Evolutionary conservation across 768 basidiomycete genomes (phyloP).

Genomic region (Termitomyces sp.): DNA sequence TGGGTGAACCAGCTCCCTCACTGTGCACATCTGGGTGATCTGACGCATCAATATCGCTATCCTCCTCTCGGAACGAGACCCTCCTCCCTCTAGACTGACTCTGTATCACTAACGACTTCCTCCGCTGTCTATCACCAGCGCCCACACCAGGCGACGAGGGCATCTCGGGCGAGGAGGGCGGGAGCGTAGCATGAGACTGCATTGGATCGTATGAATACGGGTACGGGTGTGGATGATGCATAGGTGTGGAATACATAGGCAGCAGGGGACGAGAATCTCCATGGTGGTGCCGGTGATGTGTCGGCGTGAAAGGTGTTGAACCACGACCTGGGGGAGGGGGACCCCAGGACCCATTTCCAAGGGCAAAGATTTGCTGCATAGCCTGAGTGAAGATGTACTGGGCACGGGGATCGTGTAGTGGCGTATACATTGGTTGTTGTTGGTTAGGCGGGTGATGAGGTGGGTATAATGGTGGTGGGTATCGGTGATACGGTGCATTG

Average conservation of each 20-base stretch:
- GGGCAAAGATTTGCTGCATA: conserved; percentile 39
- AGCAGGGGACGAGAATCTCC: conserved; percentile 8
- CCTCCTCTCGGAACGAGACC: conserved; percentile 51
- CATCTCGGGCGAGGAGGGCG: conserved; percentile 47
- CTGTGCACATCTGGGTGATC: conserved; percentile 1
- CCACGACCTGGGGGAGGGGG: conserved; percentile 17
- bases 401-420: conserved; percentile 36
- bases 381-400: conserved; percentile 40
- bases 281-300: conserved; percentile 24
- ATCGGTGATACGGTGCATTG: conserved; percentile 12
- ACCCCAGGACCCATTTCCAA: conserved; percentile 20
- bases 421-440: conserved; percentile 24
- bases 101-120: conserved; percentile 38
- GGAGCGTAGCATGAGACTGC: conserved; percentile 43
- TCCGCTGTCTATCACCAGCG: conserved; percentile 18
- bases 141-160: conserved; percentile 32
- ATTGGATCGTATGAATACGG: conserved; percentile 40
- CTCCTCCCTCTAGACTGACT: conserved; percentile 53
- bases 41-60: conserved; percentile 12
- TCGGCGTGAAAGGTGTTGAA: conserved; percentile 25
- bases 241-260: conserved; percentile 33
- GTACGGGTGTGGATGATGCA: conserved; percentile 33
- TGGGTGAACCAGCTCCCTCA: not conserved
- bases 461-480: conserved; percentile 21
- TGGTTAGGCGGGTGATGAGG: conserved; percentile 15